Evolutionary conservation across 2,329 filamentous ascomycete species (phyloP).

Genomic region (Exophiala dermatitidis): DNA sequence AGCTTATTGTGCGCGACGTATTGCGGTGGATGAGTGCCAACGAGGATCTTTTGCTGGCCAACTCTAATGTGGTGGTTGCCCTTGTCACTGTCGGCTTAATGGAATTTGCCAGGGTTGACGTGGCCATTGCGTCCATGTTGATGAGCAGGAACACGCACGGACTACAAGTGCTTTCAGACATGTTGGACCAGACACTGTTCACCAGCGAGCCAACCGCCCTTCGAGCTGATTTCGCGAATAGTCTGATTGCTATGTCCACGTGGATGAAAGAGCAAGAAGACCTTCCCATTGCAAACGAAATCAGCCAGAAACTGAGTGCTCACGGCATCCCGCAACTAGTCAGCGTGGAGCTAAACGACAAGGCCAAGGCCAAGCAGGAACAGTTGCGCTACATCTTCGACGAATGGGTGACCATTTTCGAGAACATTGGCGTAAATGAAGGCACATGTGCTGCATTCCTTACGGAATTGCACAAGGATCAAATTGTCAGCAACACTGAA

Average conservation of each 20-base stretch:
- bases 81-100: slow-evolving; percentile 55
- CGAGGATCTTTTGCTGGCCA: slow-evolving; percentile 56
- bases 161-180: slow-evolving; percentile 69
- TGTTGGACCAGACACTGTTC: slow-evolving; percentile 72
- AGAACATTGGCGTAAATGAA: slow-evolving; percentile 67
- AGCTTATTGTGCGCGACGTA: slow-evolving; percentile 40
- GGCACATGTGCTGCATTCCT: slow-evolving; percentile 69
- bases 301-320: slow-evolving; percentile 59
- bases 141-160: slow-evolving; percentile 62
- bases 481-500: slow-evolving; percentile 65
- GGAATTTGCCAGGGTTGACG: slow-evolving; percentile 59
- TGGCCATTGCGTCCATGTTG: slow-evolving; percentile 66
- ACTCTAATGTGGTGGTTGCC: slow-evolving; percentile 54
- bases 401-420: slow-evolving; percentile 81
- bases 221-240: slow-evolving; percentile 77
- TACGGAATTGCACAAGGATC: slow-evolving; percentile 68
- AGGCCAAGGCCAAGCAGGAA: slow-evolving; percentile 58
- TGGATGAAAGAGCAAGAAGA: slow-evolving; percentile 71
- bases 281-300: slow-evolving; percentile 58
- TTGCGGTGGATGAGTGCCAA: slow-evolving; percentile 44
- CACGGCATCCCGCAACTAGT: slow-evolving; percentile 50
- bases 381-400: slow-evolving; percentile 94
- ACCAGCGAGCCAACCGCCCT: slow-evolving; percentile 70
- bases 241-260: slow-evolving; percentile 69
- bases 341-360: slow-evolving; percentile 50